A percentile compares a stretch with the other conserved stretches of the same genome.
phyloP scores from a whole-genome alignment of 306 rosid species.

The Aeschynomene evenia region DNA sequence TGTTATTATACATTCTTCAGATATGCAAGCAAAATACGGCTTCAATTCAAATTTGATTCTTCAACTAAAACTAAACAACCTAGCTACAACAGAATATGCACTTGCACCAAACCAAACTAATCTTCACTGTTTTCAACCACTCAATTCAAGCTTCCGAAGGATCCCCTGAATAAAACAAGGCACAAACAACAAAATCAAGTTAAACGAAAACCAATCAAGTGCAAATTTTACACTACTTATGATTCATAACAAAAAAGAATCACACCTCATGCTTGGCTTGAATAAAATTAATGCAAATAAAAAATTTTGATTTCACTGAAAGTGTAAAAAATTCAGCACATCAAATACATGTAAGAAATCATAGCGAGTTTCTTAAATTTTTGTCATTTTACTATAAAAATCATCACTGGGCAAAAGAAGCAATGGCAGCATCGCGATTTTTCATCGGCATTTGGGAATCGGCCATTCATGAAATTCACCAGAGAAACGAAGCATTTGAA shows the following conservation, averaged over 20 bases:
- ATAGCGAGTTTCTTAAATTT: neutral
- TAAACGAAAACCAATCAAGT: neutral
- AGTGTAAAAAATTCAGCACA: no score
- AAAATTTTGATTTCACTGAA: no score
- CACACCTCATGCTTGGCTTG: neutral
- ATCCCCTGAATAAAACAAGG: constrained; percentile 30
- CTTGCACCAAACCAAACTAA: constrained; percentile 16
- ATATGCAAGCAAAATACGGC: neutral
- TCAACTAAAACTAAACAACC: neutral
- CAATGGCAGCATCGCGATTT: neutral
- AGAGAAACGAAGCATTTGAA: neutral
- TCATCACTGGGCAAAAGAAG: neutral
- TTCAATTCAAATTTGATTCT: neutral
- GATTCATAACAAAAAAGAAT: neutral
- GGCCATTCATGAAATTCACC: neutral
- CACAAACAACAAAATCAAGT: constrained; percentile 14
- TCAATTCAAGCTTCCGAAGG: constrained; percentile 12
- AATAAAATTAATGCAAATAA: neutral
- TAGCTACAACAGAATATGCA: neutral
- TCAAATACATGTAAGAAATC: neutral
- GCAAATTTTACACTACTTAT: neutral
- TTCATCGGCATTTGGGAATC: neutral
- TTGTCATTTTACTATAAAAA: neutral
- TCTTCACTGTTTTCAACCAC: constrained; percentile 18
- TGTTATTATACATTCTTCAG: constrained; percentile 20